These are phyloP conservation scores for Brachypodium distachyon DNA, from an alignment of 202 grass and related monocot species.

Conservation along the genomic window DNA sequence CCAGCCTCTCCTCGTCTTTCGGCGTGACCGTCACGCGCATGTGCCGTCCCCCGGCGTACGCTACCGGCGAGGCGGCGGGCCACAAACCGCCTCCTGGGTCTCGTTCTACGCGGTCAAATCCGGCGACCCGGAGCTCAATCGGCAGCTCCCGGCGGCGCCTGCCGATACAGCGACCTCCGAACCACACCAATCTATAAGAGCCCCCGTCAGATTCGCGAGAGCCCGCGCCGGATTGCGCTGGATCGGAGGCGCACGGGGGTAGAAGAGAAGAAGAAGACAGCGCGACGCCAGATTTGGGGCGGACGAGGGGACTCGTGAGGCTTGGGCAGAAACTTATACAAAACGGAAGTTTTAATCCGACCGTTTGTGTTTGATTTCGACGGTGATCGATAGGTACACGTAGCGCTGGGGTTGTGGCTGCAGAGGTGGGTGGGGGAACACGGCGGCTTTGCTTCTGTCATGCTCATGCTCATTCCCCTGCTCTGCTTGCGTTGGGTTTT, in stretches of 20 bases:
- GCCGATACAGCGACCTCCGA: background rate
- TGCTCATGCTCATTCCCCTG: background rate
- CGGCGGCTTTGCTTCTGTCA: background rate
- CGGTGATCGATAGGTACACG: constrained; percentile 4
- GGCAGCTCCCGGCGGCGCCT: background rate
- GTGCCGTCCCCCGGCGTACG: background rate
- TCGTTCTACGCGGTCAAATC: constrained; percentile 26
- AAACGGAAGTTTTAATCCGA: background rate
- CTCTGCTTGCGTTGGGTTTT: background rate
- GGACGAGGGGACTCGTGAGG: background rate
- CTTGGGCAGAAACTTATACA: background rate
- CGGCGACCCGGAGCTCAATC: constrained; percentile 13
- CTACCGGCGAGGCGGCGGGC: background rate
- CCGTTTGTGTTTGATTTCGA: constrained; percentile 32
- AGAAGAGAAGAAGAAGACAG: background rate
- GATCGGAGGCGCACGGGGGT: constrained; percentile 1
- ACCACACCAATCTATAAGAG: background rate
- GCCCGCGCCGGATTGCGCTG: background rate
- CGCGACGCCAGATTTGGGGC: constrained; percentile 26
- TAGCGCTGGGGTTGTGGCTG: background rate
- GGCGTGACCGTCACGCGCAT: constrained; percentile 58
- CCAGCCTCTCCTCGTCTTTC: constrained; percentile 41
- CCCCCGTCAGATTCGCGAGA: background rate
- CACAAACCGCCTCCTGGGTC: background rate
- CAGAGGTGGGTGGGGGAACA: background rate